Percentiles rank a stretch among this genome's conserved stretches.
These are phyloP conservation scores for Pleoardoris graminearum DNA, from an alignment of 2,329 filamentous ascomycete species.

Conservation along the genomic window DNA sequence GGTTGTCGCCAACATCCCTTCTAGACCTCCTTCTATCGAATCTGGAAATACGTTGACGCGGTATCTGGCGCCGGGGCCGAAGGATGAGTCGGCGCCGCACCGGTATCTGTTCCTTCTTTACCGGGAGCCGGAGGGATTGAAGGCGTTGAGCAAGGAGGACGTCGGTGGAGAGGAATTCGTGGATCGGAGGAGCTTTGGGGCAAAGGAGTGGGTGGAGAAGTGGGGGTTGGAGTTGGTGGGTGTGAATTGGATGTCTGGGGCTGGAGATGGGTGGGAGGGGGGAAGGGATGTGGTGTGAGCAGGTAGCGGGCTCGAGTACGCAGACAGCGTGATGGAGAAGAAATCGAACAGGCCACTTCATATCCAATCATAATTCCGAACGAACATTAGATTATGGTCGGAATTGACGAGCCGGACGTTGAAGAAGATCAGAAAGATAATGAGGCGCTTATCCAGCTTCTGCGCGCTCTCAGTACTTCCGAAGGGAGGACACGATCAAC, in stretches of 20 bases:
- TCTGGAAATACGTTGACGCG: conserved; percentile 31
- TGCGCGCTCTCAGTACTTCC: background rate
- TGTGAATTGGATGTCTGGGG: conserved; percentile 44
- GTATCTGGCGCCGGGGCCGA: conserved; percentile 40
- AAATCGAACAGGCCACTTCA: no score
- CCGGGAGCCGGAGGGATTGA: conserved; percentile 26
- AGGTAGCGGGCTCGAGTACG: no score
- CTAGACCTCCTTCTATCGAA: background rate
- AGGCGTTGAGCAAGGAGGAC: conserved; percentile 29
- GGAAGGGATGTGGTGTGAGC: conserved; percentile 20
- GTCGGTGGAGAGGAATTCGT: conserved; percentile 44
- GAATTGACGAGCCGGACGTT: background rate
- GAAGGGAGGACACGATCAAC: background rate
- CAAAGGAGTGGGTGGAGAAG: conserved; percentile 27
- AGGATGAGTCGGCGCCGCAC: conserved; percentile 43
- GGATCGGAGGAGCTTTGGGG: conserved; percentile 35
- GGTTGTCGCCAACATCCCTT: conserved; percentile 45
- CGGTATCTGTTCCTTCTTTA: conserved; percentile 41
- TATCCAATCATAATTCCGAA: background rate
- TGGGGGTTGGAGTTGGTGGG: conserved; percentile 37
- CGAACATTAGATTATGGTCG: background rate
- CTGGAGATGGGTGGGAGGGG: conserved; percentile 41
- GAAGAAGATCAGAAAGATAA: background rate
- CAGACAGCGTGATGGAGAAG: no score
- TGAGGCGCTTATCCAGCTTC: background rate